phyloP scores from a whole-genome alignment of 129 eudicot genomes.

The Dittrichia graveolens region DNA sequence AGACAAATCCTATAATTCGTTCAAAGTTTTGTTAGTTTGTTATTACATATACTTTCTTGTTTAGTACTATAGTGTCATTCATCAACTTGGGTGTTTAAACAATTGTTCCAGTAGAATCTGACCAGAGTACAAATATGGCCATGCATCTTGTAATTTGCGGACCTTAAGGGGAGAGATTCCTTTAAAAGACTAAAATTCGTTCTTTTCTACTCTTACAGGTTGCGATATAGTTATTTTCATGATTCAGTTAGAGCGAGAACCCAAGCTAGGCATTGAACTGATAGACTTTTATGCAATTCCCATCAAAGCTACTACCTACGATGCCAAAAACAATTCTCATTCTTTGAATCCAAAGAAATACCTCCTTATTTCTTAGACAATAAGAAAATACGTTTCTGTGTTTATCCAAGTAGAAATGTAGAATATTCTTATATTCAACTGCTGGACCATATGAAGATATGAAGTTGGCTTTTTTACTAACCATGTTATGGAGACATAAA shows the following conservation, averaged over 20 bases:
- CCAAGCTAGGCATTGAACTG: background rate
- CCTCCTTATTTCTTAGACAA: background rate
- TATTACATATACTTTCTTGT: constrained; percentile 2
- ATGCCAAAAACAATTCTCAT: background rate
- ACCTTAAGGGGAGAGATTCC: constrained; percentile 18
- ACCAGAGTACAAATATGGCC: constrained; percentile 13
- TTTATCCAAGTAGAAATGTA: background rate
- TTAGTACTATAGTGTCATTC: background rate
- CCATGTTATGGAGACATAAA: background rate
- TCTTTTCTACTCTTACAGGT: constrained; percentile 5
- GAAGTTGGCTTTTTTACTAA: background rate
- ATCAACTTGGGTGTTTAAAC: constrained; percentile 1
- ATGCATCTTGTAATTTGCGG: background rate
- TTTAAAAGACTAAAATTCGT: constrained; percentile 6
- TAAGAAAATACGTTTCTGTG: background rate
- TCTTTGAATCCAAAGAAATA: background rate
- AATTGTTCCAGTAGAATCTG: background rate
- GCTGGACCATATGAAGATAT: background rate
- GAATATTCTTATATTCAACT: constrained; percentile 9
- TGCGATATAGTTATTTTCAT: constrained; percentile 2
- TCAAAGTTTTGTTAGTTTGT: background rate
- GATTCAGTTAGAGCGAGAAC: background rate
- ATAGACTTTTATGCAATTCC: background rate
- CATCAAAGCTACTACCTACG: background rate
- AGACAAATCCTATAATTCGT: background rate